Base-by-base conservation (phyloP, 106 monocot species). In the Apostasia shenzhenica region DNA sequence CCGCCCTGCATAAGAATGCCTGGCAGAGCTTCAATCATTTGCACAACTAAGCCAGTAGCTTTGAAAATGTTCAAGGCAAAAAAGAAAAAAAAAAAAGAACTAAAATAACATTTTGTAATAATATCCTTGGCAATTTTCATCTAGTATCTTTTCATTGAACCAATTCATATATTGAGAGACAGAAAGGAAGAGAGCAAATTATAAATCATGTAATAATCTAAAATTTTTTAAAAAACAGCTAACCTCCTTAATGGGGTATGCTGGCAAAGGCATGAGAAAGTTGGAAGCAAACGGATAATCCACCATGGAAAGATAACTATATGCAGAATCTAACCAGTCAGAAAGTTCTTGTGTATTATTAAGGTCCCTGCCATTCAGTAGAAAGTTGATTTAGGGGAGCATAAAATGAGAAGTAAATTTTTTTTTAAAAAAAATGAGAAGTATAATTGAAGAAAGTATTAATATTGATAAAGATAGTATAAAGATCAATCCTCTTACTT, bases 241-340 rank as follows among this genome's bases (percentile, higher is more conserved):
- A 59, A 91, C 91, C 88, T 95, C 91, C 64, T 91, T 95, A 73
- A 95, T 91, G 13, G 95, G 95, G 54, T 86, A 73, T 41, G 77
- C 91, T 60, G 95, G 95, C 71, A 95, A 80, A 80, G 95, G 95
- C 95, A 91, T 95, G 50, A 95, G 14, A 82, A 95, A 95, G 41
- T 78, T 65, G 6, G 95, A 83, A 73, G 95, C 76, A 76, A 78
- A 86, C 66, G 91, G 95, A 61, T 95, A 95, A 67, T 95, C 81
- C 45, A 86, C 95, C 95, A 95, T 95, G 1, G 85, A 88, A 73
- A 95, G 73, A 67, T 95, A 88, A 72, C 88, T 88, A 73, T 91
- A 95, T 26, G 95, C 95, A 67, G 88, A 88, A 59, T 59, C 53
- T 66, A 95, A 59, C 95, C 95, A 95, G 60, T 95, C 82, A 46